These are phyloP conservation scores for Colletotrichum echinochloae DNA, from an alignment of 2,329 filamentous ascomycete genomes.

Conservation along the genomic window DNA sequence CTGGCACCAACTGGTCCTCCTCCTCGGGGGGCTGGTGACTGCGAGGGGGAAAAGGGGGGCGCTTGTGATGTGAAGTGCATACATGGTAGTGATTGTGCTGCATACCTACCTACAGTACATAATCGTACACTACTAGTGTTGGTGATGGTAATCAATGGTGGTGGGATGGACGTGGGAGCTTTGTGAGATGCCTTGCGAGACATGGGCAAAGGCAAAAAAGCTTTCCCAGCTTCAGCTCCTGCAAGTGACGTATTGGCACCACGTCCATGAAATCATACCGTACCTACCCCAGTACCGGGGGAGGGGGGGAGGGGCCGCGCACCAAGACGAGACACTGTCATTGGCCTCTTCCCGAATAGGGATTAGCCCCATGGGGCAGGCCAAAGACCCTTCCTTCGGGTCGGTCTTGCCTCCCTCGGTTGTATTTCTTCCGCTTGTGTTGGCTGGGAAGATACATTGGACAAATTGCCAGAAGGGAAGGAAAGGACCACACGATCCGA, in stretches of 20 bases:
- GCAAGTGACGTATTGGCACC: conserved; percentile 30
- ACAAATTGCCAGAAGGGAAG: neutral
- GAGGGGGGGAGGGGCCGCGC: conserved; percentile 13
- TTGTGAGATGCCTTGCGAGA: conserved; percentile 2
- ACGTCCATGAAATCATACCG: conserved; percentile 39
- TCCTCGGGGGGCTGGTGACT: neutral
- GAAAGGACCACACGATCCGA: neutral
- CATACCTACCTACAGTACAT: too few species aligned
- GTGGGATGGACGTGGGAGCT: conserved; percentile 6
- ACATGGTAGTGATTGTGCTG: neutral
- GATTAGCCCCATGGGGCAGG: conserved; percentile 13
- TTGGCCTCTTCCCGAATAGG: conserved; percentile 16
- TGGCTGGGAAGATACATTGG: neutral
- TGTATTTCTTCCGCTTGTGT: neutral
- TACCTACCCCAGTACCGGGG: too few species aligned
- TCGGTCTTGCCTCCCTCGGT: neutral
- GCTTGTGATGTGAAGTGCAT: conserved; percentile 6
- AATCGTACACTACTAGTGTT: neutral
- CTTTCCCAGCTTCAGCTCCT: conserved; percentile 8
- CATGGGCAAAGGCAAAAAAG: conserved; percentile 9
- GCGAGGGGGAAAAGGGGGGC: neutral
- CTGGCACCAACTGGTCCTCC: neutral
- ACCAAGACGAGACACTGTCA: conserved; percentile 26
- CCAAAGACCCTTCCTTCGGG: conserved; percentile 26
- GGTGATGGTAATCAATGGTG: neutral